These are phyloP conservation scores for Aquilaria agallochum DNA, from an alignment of 441 rosid species.

Conservation along the genomic window DNA sequence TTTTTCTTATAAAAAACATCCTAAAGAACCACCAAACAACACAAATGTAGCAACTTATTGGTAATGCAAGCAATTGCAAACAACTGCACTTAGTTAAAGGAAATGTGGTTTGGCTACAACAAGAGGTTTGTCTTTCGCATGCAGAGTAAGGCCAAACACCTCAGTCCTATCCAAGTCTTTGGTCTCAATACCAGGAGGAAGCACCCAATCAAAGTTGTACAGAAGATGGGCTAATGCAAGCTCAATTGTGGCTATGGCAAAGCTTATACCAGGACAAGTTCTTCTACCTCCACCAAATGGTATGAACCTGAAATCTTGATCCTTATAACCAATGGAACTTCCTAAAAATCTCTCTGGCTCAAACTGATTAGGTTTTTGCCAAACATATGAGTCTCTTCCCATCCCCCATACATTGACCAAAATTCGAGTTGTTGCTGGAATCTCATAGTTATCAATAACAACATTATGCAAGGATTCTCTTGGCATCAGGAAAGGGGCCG, in stretches of 20 bases:
- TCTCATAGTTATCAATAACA: slow-evolving; percentile 3
- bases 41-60: too few species aligned
- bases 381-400: slow-evolving; percentile 36
- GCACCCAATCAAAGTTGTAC: slow-evolving; percentile 40
- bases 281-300: slow-evolving; percentile 16
- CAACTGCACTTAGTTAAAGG: neutral
- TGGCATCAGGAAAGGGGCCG: slow-evolving; percentile 11
- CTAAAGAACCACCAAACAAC: too few species aligned
- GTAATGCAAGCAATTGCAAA: too few species aligned
- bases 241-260: slow-evolving; percentile 2
- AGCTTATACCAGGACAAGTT: slow-evolving; percentile 8
- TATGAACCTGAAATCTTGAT: slow-evolving; percentile 4
- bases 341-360: slow-evolving; percentile 8
- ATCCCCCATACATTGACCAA: slow-evolving; percentile 29
- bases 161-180: neutral
- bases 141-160: slow-evolving; percentile 1
- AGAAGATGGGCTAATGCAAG: slow-evolving; percentile 4
- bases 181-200: slow-evolving; percentile 25
- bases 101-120: neutral
- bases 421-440: slow-evolving; percentile 29
- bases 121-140: neutral
- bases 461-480: slow-evolving; percentile 3
- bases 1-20: too few species aligned
- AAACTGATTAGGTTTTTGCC: slow-evolving; percentile 1
- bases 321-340: neutral